Base-by-base conservation (phyloP, 345 rosid genomes). In the Erysimum cheiranthoides region DNA sequence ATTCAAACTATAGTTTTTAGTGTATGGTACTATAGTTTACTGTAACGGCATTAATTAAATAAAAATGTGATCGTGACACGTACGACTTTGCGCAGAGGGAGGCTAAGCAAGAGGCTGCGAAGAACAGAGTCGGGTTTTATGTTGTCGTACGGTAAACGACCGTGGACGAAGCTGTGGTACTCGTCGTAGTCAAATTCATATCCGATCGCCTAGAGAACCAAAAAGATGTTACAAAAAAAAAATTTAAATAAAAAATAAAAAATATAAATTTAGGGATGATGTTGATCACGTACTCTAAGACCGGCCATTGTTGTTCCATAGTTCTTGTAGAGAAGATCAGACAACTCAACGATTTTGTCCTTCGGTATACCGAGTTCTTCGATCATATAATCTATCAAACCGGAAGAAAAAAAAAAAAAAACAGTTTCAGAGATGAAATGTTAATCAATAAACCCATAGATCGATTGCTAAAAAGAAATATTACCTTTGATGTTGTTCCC, bases 271-370 rank as follows among this genome's bases (percentile, higher is more conserved):
- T 56, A 14, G 4, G 10, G 31, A 36, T 72, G 31, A 4, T 66
- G 3, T 6, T 8, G 53, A 56, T 56, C 67, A 77, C 80, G 60
- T 88, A 94, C 98, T 84, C 96, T 84, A 21, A 95, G 98, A 68
- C 99, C 99, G 71, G 99, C 98, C 98, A 92, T 90, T 77, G 99
- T 95, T 62, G 99, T 95, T 64, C 99, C 99, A 74, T 92, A 92
- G 70, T 95, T 88, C 84, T 86, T 92, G 86, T 95, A 95, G 38
- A 88, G 85, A 35, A 84, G 79, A 61, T 90, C 82, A 69, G 94
- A 90, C 81, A 92, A 73, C 31, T 84, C 92, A 36, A 73, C 73
- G 56, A 95, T 79, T 68, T 87, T 86, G 80, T 82, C 84, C 74
- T 73, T 69, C 2, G 89, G 86, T 61, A 95, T 89, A 66, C 98